These are phyloP conservation scores for Prunus campanulata DNA, from an alignment of 306 rosid species.

Conservation along the genomic window DNA sequence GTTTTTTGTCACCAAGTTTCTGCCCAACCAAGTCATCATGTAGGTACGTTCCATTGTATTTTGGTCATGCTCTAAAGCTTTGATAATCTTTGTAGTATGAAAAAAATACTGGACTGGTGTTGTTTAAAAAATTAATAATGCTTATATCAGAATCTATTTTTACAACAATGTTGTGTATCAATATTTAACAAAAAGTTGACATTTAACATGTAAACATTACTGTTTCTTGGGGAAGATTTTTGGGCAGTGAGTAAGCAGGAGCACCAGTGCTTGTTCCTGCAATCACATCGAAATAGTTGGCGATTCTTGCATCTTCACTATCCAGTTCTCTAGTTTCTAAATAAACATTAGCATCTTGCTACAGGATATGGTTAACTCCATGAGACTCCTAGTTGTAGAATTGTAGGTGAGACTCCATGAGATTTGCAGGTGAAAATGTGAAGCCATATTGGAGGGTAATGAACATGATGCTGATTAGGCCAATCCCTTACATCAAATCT, in stretches of 20 bases:
- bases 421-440: background rate
- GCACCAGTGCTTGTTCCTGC: slow-evolving; percentile 69
- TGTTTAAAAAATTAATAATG: background rate
- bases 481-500: slow-evolving; percentile 8
- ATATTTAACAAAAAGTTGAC: background rate
- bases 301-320: slow-evolving; percentile 53
- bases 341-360: background rate
- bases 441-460: too few species aligned
- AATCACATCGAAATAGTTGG: slow-evolving; percentile 63
- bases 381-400: background rate
- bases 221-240: slow-evolving; percentile 51
- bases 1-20: slow-evolving; percentile 25
- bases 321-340: slow-evolving; percentile 27
- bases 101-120: slow-evolving; percentile 28
- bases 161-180: background rate
- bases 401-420: background rate
- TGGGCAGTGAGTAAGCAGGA: slow-evolving; percentile 47
- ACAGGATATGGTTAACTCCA: background rate
- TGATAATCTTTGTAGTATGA: slow-evolving; percentile 8
- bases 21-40: slow-evolving; percentile 24
- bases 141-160: background rate
- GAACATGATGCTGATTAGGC: slow-evolving; percentile 21
- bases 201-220: slow-evolving; percentile 9
- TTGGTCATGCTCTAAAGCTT: slow-evolving; percentile 29
- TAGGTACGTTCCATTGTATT: slow-evolving; percentile 44